These are phyloP conservation scores for Linanthus parryae DNA, from an alignment of 148 eudicot genomes.

Conservation along the genomic window DNA sequence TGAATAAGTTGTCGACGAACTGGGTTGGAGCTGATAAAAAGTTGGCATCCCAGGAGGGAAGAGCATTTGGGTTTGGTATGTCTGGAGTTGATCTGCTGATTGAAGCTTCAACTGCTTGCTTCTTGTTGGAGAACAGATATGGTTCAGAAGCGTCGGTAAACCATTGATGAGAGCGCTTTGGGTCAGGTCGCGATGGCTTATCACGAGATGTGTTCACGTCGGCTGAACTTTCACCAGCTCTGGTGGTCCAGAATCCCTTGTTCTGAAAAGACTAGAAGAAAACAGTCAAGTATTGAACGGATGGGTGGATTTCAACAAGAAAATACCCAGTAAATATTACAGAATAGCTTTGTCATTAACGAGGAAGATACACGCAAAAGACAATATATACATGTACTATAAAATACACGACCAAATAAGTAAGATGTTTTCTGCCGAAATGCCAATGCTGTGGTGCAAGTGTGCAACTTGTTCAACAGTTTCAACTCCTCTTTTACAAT, in stretches of 20 bases:
- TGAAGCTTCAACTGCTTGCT: slow-evolving; percentile 34
- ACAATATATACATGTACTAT: no score
- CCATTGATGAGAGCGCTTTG: slow-evolving; percentile 44
- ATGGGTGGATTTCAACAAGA: no score
- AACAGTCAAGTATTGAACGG: no score
- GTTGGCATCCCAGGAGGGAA: slow-evolving; percentile 35
- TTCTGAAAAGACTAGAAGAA: slow-evolving; percentile 31
- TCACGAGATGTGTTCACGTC: slow-evolving; percentile 30
- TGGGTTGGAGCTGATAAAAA: slow-evolving; percentile 29
- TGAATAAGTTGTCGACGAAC: slow-evolving; percentile 41
- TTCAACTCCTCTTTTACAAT: no score
- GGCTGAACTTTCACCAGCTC: slow-evolving; percentile 25
- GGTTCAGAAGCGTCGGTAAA: slow-evolving; percentile 34
- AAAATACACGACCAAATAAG: no score
- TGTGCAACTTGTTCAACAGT: no score
- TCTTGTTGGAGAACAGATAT: slow-evolving; percentile 45
- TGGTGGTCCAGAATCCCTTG: slow-evolving; percentile 48
- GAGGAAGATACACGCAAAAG: no score
- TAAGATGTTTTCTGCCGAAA: no score
- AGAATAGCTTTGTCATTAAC: no score
- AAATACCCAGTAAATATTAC: no score
- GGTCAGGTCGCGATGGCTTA: slow-evolving; percentile 28
- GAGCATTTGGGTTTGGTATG: slow-evolving; percentile 13
- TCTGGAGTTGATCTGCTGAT: slow-evolving; percentile 21
- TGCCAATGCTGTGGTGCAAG: no score